These are phyloP conservation scores for Phyllosticta paracitricarpa DNA, from an alignment of 2,329 filamentous ascomycete species.

Conservation along the genomic window DNA sequence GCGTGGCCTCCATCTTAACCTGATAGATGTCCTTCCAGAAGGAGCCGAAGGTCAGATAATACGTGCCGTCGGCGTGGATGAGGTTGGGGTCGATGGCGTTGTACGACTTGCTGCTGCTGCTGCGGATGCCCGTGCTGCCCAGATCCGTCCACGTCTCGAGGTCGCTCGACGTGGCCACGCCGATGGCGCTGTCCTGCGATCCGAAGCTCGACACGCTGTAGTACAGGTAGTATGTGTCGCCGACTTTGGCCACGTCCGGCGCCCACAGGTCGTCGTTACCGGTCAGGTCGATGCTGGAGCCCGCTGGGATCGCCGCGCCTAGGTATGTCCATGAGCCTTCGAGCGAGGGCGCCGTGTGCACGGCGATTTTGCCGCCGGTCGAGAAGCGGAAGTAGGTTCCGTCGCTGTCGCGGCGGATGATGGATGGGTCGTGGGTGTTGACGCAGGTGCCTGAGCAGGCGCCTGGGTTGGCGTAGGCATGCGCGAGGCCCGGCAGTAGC, in stretches of 20 bases:
- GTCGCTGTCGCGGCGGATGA: constrained; percentile 40
- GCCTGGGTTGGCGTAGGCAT: constrained; percentile 30
- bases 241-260: constrained; percentile 52
- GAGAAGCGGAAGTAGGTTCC: constrained; percentile 45
- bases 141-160: constrained; percentile 50
- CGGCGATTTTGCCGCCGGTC: constrained; percentile 40
- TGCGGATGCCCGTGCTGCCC: constrained; percentile 43
- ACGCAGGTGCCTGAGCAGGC: constrained; percentile 32
- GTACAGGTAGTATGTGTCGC: constrained; percentile 53
- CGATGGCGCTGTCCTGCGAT: constrained; percentile 51
- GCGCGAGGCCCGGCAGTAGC: not conserved
- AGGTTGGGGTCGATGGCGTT: constrained; percentile 45
- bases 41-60: constrained; percentile 53
- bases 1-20: constrained; percentile 37
- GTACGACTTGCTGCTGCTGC: constrained; percentile 29
- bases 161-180: constrained; percentile 43
- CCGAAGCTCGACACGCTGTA: constrained; percentile 57
- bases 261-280: constrained; percentile 47
- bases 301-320: constrained; percentile 37
- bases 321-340: constrained; percentile 42
- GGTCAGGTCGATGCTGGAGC: constrained; percentile 35
- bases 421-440: constrained; percentile 40
- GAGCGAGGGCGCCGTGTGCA: constrained; percentile 38
- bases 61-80: constrained; percentile 33
- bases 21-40: constrained; percentile 60